Conservation (phyloP, 345 rosid genomes). For the Euphorbia peplus region DNA sequence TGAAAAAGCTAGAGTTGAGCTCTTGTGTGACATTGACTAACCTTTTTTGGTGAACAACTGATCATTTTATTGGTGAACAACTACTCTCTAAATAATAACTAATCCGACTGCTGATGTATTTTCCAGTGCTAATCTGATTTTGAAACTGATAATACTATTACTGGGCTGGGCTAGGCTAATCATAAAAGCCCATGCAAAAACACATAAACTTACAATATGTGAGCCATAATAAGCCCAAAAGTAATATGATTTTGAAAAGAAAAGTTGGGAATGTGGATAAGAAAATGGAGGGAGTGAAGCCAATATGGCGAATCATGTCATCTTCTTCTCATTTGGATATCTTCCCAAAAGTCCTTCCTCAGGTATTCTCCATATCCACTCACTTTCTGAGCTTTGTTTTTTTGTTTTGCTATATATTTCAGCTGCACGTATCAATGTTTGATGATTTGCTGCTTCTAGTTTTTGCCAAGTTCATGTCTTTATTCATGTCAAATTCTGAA, state of each 20-base stretch:
- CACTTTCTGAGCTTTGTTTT: neutral
- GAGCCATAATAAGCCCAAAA: too few species aligned
- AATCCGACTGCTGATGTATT: too few species aligned
- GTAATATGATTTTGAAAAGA: neutral
- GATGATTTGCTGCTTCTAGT: neutral
- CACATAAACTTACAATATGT: too few species aligned
- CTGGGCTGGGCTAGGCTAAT: too few species aligned
- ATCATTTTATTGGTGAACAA: too few species aligned
- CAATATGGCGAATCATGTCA: conserved; percentile 27
- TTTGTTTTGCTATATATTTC: neutral
- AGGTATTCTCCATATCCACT: conserved; percentile 15
- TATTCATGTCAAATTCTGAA: neutral
- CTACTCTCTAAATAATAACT: too few species aligned
- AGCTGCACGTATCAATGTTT: neutral
- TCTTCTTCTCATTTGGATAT: conserved; percentile 10
- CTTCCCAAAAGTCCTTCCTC: neutral
- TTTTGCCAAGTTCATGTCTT: neutral
- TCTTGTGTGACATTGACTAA: too few species aligned
- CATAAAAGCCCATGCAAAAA: too few species aligned
- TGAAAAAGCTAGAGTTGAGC: too few species aligned
- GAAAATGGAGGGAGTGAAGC: conserved; percentile 3
- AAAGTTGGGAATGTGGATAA: conserved; percentile 4
- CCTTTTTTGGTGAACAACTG: too few species aligned
- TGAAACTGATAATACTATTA: too few species aligned
- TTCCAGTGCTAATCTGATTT: too few species aligned